phyloP scores from a whole-genome alignment of 345 rosid genomes.

The Gossypium herbaceum region DNA sequence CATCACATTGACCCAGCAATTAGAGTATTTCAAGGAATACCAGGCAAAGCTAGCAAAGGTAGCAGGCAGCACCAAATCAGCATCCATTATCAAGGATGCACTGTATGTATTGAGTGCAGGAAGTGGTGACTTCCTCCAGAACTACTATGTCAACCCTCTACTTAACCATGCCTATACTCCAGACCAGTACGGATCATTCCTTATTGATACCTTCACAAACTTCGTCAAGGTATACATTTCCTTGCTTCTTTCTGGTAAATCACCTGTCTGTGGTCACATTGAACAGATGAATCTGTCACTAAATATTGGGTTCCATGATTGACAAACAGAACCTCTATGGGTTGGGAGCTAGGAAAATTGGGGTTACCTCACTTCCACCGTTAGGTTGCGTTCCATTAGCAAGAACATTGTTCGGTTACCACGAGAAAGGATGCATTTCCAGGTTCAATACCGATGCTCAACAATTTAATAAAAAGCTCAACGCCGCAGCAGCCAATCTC shows the following conservation, averaged over 20 bases:
- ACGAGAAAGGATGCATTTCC: slow-evolving; percentile 58
- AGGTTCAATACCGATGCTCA: slow-evolving; percentile 68
- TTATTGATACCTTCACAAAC: slow-evolving; percentile 44
- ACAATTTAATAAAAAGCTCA: slow-evolving; percentile 70
- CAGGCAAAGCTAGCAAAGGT: slow-evolving; percentile 56
- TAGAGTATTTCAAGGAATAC: slow-evolving; percentile 75
- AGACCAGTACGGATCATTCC: slow-evolving; percentile 62
- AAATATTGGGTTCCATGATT: neutral
- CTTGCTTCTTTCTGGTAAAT: neutral
- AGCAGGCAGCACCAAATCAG: slow-evolving; percentile 55
- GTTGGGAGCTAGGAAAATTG: slow-evolving; percentile 76
- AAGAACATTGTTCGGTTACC: slow-evolving; percentile 65
- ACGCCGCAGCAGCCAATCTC: slow-evolving; percentile 49
- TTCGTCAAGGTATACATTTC: slow-evolving; percentile 50
- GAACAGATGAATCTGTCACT: neutral
- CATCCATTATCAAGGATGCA: slow-evolving; percentile 55
- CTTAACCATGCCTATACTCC: slow-evolving; percentile 50
- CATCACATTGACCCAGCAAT: slow-evolving; percentile 63
- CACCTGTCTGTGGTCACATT: neutral
- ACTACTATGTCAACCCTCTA: slow-evolving; percentile 73
- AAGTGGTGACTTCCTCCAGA: slow-evolving; percentile 80
- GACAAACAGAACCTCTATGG: slow-evolving; percentile 49
- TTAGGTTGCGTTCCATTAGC: slow-evolving; percentile 86
- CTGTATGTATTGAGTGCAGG: slow-evolving; percentile 77
- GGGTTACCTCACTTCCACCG: slow-evolving; percentile 90